Percentiles rank a stretch among this genome's conserved stretches.
Evolutionary conservation across 306 rosid genomes (phyloP).

Genomic region (Vachellia collinsii): DNA sequence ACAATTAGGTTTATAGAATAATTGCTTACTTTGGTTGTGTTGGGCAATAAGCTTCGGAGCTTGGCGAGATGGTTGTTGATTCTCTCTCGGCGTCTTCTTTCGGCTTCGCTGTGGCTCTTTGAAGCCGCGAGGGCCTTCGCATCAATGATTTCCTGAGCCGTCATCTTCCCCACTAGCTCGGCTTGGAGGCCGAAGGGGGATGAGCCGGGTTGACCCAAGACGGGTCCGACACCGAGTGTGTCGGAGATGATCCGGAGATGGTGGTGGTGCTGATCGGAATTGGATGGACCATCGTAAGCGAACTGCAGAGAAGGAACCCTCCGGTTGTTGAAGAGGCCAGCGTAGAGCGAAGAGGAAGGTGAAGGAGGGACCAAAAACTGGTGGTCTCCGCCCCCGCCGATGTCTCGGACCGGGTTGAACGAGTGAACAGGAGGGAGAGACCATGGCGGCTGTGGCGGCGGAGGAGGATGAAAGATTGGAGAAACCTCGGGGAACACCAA

Average conservation of each 20-base stretch:
- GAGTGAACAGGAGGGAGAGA: conserved; percentile 63
- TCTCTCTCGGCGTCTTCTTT: conserved; percentile 90
- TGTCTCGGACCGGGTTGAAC: conserved; percentile 53
- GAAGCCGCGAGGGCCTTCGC: conserved; percentile 96
- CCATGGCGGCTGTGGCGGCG: conserved; percentile 38
- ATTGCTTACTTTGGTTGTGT: conserved; percentile 84
- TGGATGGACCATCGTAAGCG: conserved; percentile 66
- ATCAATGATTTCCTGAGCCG: conserved; percentile 93
- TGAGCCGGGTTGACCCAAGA: conserved; percentile 59
- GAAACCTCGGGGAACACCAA: conserved; percentile 56
- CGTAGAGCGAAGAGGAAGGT: conserved; percentile 51
- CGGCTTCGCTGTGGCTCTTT: conserved; percentile 92
- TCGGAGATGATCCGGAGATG: conserved; percentile 78
- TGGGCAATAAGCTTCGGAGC: conserved; percentile 84
- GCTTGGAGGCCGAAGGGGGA: conserved; percentile 80
- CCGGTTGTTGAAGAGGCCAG: conserved; percentile 59
- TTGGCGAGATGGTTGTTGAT: conserved; percentile 94
- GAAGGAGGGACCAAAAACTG: conserved; percentile 61
- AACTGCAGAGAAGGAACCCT: conserved; percentile 74
- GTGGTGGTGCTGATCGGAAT: conserved; percentile 53
- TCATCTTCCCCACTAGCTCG: conserved; percentile 78
- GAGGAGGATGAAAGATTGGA: conserved; percentile 54
- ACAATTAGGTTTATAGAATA: too few relatives aligned
- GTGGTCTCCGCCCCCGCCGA: conserved; percentile 50
- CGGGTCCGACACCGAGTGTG: conserved; percentile 72